Evolutionary conservation across 1,284 basidiomycete genomes (phyloP), one percentile per base, ranked within the genome.

Genomic region (Rhodofomes roseus): DNA sequence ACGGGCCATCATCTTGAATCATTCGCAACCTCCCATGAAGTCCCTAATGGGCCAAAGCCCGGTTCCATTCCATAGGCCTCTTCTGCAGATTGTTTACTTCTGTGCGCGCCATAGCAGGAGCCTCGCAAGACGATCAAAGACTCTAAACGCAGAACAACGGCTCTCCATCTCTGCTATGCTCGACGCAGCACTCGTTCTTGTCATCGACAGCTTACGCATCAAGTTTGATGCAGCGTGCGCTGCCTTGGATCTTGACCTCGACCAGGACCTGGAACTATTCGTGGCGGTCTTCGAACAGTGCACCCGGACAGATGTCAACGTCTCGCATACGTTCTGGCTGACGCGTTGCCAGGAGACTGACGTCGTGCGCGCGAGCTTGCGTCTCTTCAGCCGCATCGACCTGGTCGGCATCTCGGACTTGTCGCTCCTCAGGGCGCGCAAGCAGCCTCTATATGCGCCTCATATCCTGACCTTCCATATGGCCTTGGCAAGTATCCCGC

Each of bases 391-490:
- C 29, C 81, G 84, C 57, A 82, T 84, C 51, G 90, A 93, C 63
- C 74, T 92, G 7, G 81, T 83, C 27, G 90, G 91, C 14, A 71
- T 88, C 25, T 82, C 85, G 11, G 84, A 90, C 64, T 70, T 89
- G 1, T 75, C 81, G 1, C 74, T 87, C 12, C 79, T 89, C n/a
- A 76, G 85, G 20, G 68, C 80, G 0, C 81, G 83, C 50, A 87
- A 86, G 59, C 79, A 82, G 61, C 85, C 89, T 27, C 73, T 92
- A 34, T 91, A 90, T 74, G 80, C 87, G 7, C 82, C 87, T 8
- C 85, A 93, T 63, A 76, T 97, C 59, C 82, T 97, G 56, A 77
- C 89, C 12, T 90, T 98, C 75, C 92, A 97, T 68, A 89, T 95
- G 76, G 84, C 92, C 0, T 77, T 98, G n/a, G 92, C 93, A 4